These are phyloP conservation scores for Globisporangium solare DNA, from an alignment of 352 stramenopile genomes.

Conservation along the genomic window DNA sequence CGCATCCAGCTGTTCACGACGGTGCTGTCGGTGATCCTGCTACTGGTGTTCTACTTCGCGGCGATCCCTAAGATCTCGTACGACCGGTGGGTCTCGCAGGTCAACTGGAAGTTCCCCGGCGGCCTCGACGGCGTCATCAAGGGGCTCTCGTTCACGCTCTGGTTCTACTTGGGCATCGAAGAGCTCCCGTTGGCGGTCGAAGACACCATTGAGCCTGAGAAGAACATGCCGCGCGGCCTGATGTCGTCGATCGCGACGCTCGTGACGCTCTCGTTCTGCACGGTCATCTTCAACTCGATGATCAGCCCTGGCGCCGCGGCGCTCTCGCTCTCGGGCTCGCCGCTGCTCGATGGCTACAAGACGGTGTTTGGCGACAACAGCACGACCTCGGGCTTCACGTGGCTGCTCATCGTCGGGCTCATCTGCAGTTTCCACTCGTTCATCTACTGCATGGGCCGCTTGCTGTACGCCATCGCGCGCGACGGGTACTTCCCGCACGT, in stretches of 20 bases:
- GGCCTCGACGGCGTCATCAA: slow-evolving; percentile 47
- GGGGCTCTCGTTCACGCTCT: slow-evolving; percentile 60
- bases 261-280: slow-evolving; percentile 46
- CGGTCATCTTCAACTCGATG: slow-evolving; percentile 62
- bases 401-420: slow-evolving; percentile 57
- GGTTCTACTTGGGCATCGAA: slow-evolving; percentile 72
- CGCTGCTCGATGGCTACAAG: slow-evolving; percentile 55
- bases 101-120: slow-evolving; percentile 37
- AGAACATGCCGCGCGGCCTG: slow-evolving; percentile 56
- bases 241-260: slow-evolving; percentile 55
- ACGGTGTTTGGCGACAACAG: slow-evolving; percentile 67
- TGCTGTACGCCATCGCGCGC: slow-evolving; percentile 61
- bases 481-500: slow-evolving; percentile 51
- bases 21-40: slow-evolving; percentile 45
- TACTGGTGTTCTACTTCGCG: slow-evolving; percentile 63
- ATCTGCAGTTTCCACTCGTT: slow-evolving; percentile 74
- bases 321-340: slow-evolving; percentile 40
- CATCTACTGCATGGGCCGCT: slow-evolving; percentile 72
- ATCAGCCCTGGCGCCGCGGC: slow-evolving; percentile 43
- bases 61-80: slow-evolving; percentile 58
- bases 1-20: slow-evolving; percentile 55
- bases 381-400: slow-evolving; percentile 61
- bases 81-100: slow-evolving; percentile 36
- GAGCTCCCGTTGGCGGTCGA: slow-evolving; percentile 59
- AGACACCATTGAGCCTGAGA: slow-evolving; percentile 56